Evolutionary conservation across 768 basidiomycete genomes (phyloP), one percentile per base, ranked within the genome.

Genomic region (Suillus tomentosus): DNA sequence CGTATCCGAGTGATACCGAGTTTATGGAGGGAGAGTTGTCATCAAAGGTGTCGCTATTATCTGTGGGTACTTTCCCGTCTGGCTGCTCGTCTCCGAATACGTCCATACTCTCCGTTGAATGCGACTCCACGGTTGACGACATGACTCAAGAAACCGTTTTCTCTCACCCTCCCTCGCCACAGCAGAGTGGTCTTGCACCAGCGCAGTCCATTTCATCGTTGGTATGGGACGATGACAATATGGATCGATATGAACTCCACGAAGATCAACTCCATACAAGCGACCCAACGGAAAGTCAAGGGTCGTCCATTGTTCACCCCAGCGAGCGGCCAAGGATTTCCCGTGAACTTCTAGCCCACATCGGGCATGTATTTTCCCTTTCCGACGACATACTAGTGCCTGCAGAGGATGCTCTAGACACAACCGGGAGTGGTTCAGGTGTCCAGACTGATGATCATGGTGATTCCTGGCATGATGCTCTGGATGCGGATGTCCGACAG

Each of bases 61-160:
- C 57, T 34, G 27, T 62, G n/a, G 31, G 14, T 11, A 7, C 69
- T n/a, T 69, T 5, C 15, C 24, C 61, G 45, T 72, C 72, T 39
- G 62, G 61, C 48, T 24, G 57, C 48, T 77, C 74, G 2, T 71
- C 69, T 27, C 68, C 71, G 7, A 62, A 70, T 34, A 74, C 71
- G 4, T 75, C 72, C 17, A 39, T 71, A 11, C 62, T 58, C 24
- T 77, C 75, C 27, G 43, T 65, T 42, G 64, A 65, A 5, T 63
- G 59, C 47, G 69, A 71, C 64, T 42, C 27, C 40, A 27, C 2
- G 17, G 24, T 11, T 42, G 40, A 42, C 17, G 24, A 42, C 11
- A 31, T 42, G 17, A 17, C 57, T 31, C 57, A 27, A 58, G 40
- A 58, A 24, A 19, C 24, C 6, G 24, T 42, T 42, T 58, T 19